Evolutionary conservation across 192 early-diverging fungal genomes (phyloP).

Genomic region (Spizellomyces punctatus): DNA sequence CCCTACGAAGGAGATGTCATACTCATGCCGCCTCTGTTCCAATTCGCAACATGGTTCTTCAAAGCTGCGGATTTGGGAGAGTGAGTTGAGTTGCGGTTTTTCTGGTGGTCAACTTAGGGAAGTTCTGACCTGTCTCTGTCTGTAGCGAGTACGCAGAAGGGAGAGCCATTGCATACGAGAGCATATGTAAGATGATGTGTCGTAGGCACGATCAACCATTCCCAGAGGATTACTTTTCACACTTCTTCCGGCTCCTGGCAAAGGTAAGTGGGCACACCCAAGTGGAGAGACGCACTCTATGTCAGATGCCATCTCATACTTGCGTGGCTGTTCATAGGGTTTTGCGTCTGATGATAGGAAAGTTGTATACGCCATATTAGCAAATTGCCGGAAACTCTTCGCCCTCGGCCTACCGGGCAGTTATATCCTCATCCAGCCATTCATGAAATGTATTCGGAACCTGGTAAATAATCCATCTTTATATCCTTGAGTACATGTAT

Average conservation of each 20-base stretch:
- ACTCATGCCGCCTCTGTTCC: constrained; percentile 69
- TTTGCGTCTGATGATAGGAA: neutral
- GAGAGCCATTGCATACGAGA: constrained; percentile 65
- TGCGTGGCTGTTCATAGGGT: neutral
- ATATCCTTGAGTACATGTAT: neutral
- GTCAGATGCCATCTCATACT: too few relatives aligned
- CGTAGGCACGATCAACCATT: constrained; percentile 70
- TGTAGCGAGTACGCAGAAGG: constrained; percentile 66
- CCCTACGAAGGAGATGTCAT: constrained; percentile 48
- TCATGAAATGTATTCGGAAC: constrained; percentile 62
- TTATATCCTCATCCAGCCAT: constrained; percentile 64
- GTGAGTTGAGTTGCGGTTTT: constrained; percentile 39
- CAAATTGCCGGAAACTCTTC: constrained; percentile 71
- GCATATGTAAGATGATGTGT: constrained; percentile 77
- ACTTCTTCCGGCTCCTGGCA: constrained; percentile 72
- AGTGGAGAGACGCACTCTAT: too few relatives aligned
- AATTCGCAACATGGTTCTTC: constrained; percentile 79
- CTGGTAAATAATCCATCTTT: constrained; percentile 46
- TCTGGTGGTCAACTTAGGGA: neutral
- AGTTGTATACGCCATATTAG: constrained; percentile 56
- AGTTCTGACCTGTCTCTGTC: constrained; percentile 1
- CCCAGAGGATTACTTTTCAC: constrained; percentile 54
- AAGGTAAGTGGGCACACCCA: constrained; percentile 62
- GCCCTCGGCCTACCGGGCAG: constrained; percentile 66
- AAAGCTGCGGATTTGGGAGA: constrained; percentile 63